phyloP scores from a whole-genome alignment of 306 rosid genomes.

The Glycine tomentella region DNA sequence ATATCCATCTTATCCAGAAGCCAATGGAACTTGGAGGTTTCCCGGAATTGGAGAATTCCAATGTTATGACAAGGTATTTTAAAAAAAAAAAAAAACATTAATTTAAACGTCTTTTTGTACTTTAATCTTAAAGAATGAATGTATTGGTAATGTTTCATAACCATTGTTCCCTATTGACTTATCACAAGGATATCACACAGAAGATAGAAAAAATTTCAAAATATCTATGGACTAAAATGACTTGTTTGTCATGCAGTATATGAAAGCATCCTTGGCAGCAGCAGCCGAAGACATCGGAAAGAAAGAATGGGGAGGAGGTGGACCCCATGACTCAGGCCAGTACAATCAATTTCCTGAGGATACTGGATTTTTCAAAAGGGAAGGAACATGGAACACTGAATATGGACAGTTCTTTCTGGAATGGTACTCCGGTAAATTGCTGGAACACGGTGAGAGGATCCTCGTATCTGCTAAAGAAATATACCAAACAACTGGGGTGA shows the following conservation, averaged over 20 bases:
- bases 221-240: conserved; percentile 43
- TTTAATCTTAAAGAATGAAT: conserved; percentile 5
- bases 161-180: neutral
- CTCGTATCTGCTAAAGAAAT: conserved; percentile 74
- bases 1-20: conserved; percentile 96
- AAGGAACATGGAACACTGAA: conserved; percentile 86
- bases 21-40: conserved; percentile 93
- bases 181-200: neutral
- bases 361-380: conserved; percentile 77
- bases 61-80: conserved; percentile 88
- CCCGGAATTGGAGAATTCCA: conserved; percentile 99
- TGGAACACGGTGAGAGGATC: conserved; percentile 78
- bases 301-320: conserved; percentile 82
- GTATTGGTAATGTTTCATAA: conserved; percentile 9
- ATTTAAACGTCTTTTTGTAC: neutral
- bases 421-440: conserved; percentile 81
- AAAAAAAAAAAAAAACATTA: neutral
- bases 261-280: conserved; percentile 83
- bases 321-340: conserved; percentile 87
- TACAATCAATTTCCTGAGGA: conserved; percentile 93
- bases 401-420: conserved; percentile 85
- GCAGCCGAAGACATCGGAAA: conserved; percentile 71
- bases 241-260: conserved; percentile 65
- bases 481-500: conserved; percentile 71
- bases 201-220: neutral